A percentile compares a stretch with the other conserved stretches of the same genome.
phyloP scores from a whole-genome alignment of 768 basidiomycete genomes.

The Xerocomus brunneocitrinus region DNA sequence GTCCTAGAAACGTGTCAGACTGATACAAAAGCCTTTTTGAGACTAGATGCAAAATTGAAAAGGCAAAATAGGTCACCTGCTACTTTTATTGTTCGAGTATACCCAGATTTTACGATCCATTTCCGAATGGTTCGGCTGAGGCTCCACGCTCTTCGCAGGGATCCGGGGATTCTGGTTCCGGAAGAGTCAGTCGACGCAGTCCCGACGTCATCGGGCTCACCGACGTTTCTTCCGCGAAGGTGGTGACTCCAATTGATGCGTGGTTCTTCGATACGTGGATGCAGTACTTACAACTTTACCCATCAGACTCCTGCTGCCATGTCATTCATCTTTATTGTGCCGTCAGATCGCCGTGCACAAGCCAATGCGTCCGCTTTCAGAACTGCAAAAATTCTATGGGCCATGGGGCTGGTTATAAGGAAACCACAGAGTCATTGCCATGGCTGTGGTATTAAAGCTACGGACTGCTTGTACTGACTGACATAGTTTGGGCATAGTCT shows the following conservation, averaged over 20 bases:
- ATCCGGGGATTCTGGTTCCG: neutral
- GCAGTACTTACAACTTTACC: too few relatives aligned
- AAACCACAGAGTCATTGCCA: too few relatives aligned
- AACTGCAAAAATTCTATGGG: neutral
- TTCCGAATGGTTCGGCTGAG: neutral
- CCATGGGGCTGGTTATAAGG: neutral
- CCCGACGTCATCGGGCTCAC: neutral
- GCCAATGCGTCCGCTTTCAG: neutral
- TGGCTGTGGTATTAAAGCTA: too few relatives aligned
- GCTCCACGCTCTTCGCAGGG: too few relatives aligned
- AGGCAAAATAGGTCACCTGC: too few relatives aligned
- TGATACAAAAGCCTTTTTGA: too few relatives aligned
- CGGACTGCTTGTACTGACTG: neutral
- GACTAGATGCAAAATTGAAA: too few relatives aligned
- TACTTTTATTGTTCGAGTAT: too few relatives aligned
- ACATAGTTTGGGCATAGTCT: neutral
- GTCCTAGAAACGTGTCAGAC: too few relatives aligned
- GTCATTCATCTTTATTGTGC: neutral
- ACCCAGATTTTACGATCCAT: too few relatives aligned
- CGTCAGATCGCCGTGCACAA: neutral
- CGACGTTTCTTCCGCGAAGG: conserved; percentile 2
- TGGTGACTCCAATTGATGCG: conserved; percentile 1
- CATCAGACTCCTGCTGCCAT: neutral
- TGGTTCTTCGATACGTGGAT: neutral
- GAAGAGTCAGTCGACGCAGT: neutral